These are phyloP conservation scores for Trapa incisa DNA, from an alignment of 345 rosid genomes.

Conservation along the genomic window DNA sequence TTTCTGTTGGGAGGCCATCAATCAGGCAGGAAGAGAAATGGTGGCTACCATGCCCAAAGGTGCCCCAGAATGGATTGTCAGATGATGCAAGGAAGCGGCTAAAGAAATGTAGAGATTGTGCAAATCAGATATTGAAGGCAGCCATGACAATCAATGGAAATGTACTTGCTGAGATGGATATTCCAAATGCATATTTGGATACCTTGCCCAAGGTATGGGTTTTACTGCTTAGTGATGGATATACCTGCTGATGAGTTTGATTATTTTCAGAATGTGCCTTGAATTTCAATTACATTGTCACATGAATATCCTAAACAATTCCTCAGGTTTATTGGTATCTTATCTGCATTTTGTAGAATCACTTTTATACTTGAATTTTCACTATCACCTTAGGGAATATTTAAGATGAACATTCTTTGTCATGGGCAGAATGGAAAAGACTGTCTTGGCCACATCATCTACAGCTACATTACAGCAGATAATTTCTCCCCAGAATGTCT, in stretches of 20 bases:
- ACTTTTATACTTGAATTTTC: not conserved
- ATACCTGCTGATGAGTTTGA: not conserved
- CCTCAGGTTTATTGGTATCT: no score
- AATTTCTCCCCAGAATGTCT: conserved; percentile 76
- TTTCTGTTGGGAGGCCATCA: conserved; percentile 48
- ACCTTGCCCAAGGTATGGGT: conserved; percentile 68
- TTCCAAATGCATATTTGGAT: conserved; percentile 77
- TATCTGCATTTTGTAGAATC: not conserved
- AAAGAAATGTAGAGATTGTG: conserved; percentile 78
- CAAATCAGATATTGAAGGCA: conserved; percentile 90
- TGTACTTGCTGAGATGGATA: conserved; percentile 87
- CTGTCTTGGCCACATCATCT: conserved; percentile 70
- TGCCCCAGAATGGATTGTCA: conserved; percentile 64
- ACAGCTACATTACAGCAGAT: conserved; percentile 66
- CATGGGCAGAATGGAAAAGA: conserved; percentile 23
- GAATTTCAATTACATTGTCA: not conserved
- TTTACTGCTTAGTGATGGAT: not conserved
- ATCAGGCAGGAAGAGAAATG: conserved; percentile 92
- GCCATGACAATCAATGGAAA: conserved; percentile 92
- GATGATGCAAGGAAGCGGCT: conserved; percentile 64
- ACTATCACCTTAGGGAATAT: not conserved
- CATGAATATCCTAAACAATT: not conserved
- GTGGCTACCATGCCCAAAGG: conserved; percentile 86
- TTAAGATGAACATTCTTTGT: not conserved
- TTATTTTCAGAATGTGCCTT: not conserved